Evolutionary conservation across 345 rosid species (phyloP), one percentile per base, ranked within the genome.

Genomic region (Camelina neglecta): DNA sequence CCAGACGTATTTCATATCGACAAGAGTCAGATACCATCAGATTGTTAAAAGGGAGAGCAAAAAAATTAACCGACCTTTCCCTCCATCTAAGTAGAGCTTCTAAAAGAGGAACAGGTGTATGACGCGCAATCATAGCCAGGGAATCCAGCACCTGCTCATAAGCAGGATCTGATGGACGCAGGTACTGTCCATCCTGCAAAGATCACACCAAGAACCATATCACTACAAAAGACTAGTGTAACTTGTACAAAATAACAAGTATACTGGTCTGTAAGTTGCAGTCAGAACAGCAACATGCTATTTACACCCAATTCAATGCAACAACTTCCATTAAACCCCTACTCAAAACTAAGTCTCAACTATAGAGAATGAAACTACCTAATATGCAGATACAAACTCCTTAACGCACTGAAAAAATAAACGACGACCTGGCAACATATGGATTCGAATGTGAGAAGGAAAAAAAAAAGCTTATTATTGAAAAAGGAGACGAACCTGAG

Each of bases 71-170:
- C 36, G 75, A 91, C 97, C 87, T 84, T 81, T 90, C 97, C 81
- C 98, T 86, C 99, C 99, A 95, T 81, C 77, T 83, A 60, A 95
- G 96, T 71, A 95, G 94, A 82, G 97, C 97, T 86, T 95, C 99
- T 50, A 92, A 62, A 80, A 95, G 97, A 59, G 98, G 99, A 67
- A 90, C 91, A 29, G 99, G 99, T 48, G 98, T 95, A 81, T 95
- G 99, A 16, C 88, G 89, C 0, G 99, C 98, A 85, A 92, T 81
- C 97, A 95, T 95, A 75, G 99, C 99, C 84, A 95, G 81, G 20
- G 98, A 95, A 88, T 90, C 98, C 50, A 95, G 71, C 54, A 95
- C 99, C 84, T 95, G 99, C 83, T 90, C 98, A 79, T 95, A 95
- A 21, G 98, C 97, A 67, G 98, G 99, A 74, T 95, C 96, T 18